phyloP scores from a whole-genome alignment of 1,139 yeast species.

The Debaryomyces robertsiae region DNA sequence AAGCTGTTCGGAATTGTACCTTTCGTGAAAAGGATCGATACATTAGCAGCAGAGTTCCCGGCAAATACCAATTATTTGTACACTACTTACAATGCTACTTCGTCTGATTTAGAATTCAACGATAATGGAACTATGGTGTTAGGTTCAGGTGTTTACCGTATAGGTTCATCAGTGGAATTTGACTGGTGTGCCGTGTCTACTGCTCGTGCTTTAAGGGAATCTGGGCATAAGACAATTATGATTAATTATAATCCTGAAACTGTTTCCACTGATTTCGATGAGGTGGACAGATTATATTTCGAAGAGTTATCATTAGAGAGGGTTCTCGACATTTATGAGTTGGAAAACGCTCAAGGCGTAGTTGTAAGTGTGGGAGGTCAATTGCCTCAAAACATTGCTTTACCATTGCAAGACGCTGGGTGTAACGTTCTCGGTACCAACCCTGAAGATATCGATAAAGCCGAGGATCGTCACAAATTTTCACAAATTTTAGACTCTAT shows the following conservation, averaged over 20 bases:
- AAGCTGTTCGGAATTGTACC: constrained; percentile 80
- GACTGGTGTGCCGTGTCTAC: constrained; percentile 99
- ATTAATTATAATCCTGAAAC: constrained; percentile 98
- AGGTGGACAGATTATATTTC: constrained; percentile 94
- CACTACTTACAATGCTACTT: constrained; percentile 92
- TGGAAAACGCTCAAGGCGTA: constrained; percentile 86
- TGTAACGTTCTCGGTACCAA: constrained; percentile 91
- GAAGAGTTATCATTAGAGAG: constrained; percentile 95
- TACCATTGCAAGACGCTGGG: constrained; percentile 76
- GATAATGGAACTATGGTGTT: constrained; percentile 93
- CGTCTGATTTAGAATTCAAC: constrained; percentile 79
- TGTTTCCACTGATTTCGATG: constrained; percentile 97
- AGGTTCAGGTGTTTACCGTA: constrained; percentile 98
- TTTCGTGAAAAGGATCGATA: constrained; percentile 94
- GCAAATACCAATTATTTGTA: constrained; percentile 94
- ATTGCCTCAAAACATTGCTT: constrained; percentile 94
- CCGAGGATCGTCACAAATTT: constrained; percentile 98
- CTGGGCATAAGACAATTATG: constrained; percentile 92
- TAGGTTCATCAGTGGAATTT: constrained; percentile 97
- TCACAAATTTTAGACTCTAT: constrained; percentile 91
- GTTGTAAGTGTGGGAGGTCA: constrained; percentile 98
- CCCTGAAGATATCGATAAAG: constrained; percentile 94
- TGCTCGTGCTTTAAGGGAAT: constrained; percentile 87
- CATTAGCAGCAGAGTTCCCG: constrained; percentile 98
- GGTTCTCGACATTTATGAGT: constrained; percentile 94